Evolutionary conservation across 306 rosid genomes (phyloP), one percentile per base, ranked within the genome.

Genomic region (Pueraria montana): DNA sequence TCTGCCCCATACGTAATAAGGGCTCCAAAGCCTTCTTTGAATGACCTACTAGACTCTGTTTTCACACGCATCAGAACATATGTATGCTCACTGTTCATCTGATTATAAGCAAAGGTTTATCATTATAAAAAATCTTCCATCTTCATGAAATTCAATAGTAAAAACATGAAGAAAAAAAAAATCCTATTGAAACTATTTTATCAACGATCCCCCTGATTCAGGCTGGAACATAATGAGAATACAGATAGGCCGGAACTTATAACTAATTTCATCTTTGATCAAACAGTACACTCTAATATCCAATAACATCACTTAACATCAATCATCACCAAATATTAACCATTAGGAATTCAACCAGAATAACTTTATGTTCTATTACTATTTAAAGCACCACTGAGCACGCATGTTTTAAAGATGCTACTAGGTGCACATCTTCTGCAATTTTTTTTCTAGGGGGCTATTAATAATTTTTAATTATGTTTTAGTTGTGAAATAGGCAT

Each of bases 81-180:
- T 71, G 32, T 71, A 24, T 59, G 21, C 63, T 21, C 30, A 6
- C 6, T 30, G 70, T 30, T 55, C 48, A 5, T 50, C 48, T n/a
- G 16, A 50, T n/a, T 30, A 17, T 6, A 73, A 52, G 30, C 65
- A 52, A 73, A 73, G 49, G 49, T 18, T 73, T 32, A 77, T 45
- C 52, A 4, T 10, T 21, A 56, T 10, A 56, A 56, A 56, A 8
- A 8, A 21, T 18, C 30, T 56, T 8, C 4, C 27, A 56, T 21
- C 13, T 18, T 56, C 30, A 56, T 56, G 30, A 56, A 56, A 9
- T 20, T 56, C 14, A 56, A 2, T 56, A 10, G 63, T 56, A 30
- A 56, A 56, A 20, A 9, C 16, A 18, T 40, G 11, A 38, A 66
- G 11, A 66, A 68, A 12, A 17, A 68, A 2, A 68, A 68, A 21